phyloP scores from a whole-genome alignment of 2,329 filamentous ascomycete species.

The Fusarium subglutinans region DNA sequence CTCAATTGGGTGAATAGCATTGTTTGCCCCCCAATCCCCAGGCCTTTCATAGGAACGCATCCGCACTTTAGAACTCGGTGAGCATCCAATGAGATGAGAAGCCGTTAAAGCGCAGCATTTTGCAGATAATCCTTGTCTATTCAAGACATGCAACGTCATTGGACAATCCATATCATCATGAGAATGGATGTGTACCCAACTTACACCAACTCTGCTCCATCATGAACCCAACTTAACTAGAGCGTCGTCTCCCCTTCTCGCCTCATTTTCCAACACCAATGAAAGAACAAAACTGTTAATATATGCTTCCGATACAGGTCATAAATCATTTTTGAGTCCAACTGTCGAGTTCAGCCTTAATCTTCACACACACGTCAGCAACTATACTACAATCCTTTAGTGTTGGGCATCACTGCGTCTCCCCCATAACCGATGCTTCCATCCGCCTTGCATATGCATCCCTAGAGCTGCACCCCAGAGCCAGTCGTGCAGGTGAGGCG shows the following conservation, averaged over 20 bases:
- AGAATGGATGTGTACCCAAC: slow-evolving; percentile 17
- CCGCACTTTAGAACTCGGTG: neutral
- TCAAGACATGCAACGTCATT: slow-evolving; percentile 5
- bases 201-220: slow-evolving; percentile 12
- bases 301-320: neutral
- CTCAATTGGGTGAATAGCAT: neutral
- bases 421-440: slow-evolving; percentile 11
- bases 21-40: slow-evolving; percentile 1
- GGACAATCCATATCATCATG: slow-evolving; percentile 4
- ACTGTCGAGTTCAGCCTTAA: slow-evolving; percentile 1
- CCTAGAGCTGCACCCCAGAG: slow-evolving; percentile 25
- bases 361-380: slow-evolving; percentile 27
- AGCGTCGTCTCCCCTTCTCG: neutral
- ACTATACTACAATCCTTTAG: slow-evolving; percentile 1
- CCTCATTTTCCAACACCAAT: slow-evolving; percentile 6
- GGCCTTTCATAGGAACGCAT: slow-evolving; percentile 6
- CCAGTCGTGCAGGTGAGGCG: slow-evolving; percentile 32
- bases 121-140: slow-evolving; percentile 14
- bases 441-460: slow-evolving; percentile 17
- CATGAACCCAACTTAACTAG: slow-evolving; percentile 1
- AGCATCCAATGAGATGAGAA: slow-evolving; percentile 18
- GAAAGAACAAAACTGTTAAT: neutral
- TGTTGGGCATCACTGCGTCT: slow-evolving; percentile 43
- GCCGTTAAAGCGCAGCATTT: slow-evolving; percentile 1
- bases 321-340: slow-evolving; percentile 1